These are phyloP conservation scores for Botrytis medusae DNA, from an alignment of 2,329 filamentous ascomycete species.

Conservation along the genomic window DNA sequence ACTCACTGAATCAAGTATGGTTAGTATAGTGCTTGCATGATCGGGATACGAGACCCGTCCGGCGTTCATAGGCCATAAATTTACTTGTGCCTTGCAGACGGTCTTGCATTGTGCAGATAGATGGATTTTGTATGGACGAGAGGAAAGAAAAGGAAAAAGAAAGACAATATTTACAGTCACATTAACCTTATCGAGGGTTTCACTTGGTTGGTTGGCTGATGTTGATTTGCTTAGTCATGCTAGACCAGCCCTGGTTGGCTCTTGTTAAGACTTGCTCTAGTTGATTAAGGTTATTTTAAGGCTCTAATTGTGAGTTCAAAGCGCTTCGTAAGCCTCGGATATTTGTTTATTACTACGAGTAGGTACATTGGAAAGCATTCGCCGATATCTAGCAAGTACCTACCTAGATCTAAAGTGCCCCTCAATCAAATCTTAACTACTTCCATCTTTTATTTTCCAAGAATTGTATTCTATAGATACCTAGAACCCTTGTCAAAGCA, in stretches of 20 bases:
- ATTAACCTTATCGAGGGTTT: background rate
- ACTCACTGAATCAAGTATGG: background rate
- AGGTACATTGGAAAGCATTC: background rate
- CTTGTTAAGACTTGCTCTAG: too few relatives aligned
- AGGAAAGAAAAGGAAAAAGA: background rate
- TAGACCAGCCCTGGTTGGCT: background rate
- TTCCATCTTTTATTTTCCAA: too few relatives aligned
- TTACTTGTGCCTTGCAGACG: slow-evolving; percentile 1
- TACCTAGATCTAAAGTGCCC: background rate
- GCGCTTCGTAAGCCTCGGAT: background rate
- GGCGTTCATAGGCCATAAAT: background rate
- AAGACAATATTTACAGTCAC: background rate
- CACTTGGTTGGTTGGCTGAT: background rate
- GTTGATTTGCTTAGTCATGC: slow-evolving; percentile 1
- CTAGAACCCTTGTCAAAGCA: background rate
- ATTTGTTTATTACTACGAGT: background rate
- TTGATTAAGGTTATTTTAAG: slow-evolving; percentile 1
- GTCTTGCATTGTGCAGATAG: background rate
- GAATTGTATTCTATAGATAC: background rate
- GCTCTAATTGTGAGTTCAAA: background rate
- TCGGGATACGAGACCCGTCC: slow-evolving; percentile 4
- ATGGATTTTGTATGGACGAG: background rate
- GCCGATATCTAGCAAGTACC: background rate
- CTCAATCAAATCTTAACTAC: background rate
- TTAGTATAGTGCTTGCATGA: background rate